Base-by-base conservation (phyloP, 768 basidiomycete genomes). In the Amanita pseudoporphyria region DNA sequence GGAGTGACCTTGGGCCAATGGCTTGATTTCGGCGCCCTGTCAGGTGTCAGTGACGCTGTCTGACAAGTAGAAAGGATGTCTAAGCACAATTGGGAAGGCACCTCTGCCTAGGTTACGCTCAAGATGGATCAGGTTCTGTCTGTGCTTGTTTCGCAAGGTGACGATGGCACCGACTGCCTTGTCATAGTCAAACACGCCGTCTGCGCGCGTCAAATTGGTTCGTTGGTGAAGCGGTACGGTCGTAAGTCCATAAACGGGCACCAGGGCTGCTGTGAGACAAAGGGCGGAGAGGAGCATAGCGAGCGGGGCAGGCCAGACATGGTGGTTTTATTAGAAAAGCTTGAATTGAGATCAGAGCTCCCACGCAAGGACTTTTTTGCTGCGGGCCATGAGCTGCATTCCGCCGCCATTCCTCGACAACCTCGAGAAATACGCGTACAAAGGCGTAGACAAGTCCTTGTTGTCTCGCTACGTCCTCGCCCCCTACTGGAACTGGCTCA, bases 401-500 rank as follows among this genome's bases (percentile, higher is more conserved):
- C 47, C 47, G 9, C n/a, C 47, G 14, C 44, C 37, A 21, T 78
- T 80, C 26, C 73, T 86, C 12, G 67, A 69, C 50, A 81, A 82
- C 44, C 70, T 87, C 39, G 76, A 74, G 57, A 73, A 74, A 53
- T 87, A 87, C 63, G 67, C 76, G 49, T 87, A 87, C 36, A 39
- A 47, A 26, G 46, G 35, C 22, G 35, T 47, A 6, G 37, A 50
- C 49, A 40, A 89, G 62, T 94, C 90, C 7, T 56, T 88, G 28
- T 58, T 87, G 2, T 89, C 89, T 33, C 73, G 77, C 59, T 83
- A 84, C 63, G 67, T 93, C 19, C 70, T 97, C 47, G 78, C 81
- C 38, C 87, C 87, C 2, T 95, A 84, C 67, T 96, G 93, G 92
- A 88, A 73, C 30, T 87, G 87, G 87, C 79, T 95, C 53, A 87